These are phyloP conservation scores for Candolleomyces eurysporus DNA, from an alignment of 768 basidiomycete genomes.

Conservation along the genomic window DNA sequence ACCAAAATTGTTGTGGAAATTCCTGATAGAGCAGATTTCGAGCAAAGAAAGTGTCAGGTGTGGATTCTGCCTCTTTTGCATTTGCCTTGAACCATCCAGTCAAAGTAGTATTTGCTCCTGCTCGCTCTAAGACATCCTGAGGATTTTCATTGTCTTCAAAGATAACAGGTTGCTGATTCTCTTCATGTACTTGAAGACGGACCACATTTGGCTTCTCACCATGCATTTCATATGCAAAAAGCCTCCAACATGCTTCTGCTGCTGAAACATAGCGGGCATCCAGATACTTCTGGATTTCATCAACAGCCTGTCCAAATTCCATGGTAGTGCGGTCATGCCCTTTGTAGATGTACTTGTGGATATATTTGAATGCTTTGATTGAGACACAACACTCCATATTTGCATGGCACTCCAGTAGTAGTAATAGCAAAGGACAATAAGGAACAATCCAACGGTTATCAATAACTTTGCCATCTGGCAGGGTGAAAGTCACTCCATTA, in stretches of 20 bases:
- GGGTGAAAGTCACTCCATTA: constrained; percentile 25
- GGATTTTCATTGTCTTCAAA: not conserved
- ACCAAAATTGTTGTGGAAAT: constrained; percentile 10
- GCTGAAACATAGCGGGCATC: constrained; percentile 35
- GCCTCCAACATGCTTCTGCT: constrained; percentile 34
- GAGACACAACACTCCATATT: constrained; percentile 44
- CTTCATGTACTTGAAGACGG: constrained; percentile 41
- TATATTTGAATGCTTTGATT: constrained; percentile 42
- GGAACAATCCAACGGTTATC: constrained; percentile 45
- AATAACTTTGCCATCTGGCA: not conserved
- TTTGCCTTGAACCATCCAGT: not conserved
- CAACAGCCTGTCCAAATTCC: constrained; percentile 26
- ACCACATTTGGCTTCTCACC: constrained; percentile 34
- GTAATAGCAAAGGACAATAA: constrained; percentile 32
- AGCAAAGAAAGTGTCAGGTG: not conserved
- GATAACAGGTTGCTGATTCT: constrained; percentile 27
- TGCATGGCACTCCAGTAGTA: constrained; percentile 43
- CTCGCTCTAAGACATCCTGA: not conserved
- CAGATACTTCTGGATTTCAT: constrained; percentile 37
- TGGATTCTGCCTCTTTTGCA: not conserved
- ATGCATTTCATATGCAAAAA: constrained; percentile 34
- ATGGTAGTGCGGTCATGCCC: constrained; percentile 41
- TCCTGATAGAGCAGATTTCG: not conserved
- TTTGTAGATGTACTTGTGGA: constrained; percentile 50
- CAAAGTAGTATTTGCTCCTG: not conserved